Evolutionary conservation across 441 rosid species (phyloP), one percentile per base, ranked within the genome.

Genomic region (Hura crepitans): DNA sequence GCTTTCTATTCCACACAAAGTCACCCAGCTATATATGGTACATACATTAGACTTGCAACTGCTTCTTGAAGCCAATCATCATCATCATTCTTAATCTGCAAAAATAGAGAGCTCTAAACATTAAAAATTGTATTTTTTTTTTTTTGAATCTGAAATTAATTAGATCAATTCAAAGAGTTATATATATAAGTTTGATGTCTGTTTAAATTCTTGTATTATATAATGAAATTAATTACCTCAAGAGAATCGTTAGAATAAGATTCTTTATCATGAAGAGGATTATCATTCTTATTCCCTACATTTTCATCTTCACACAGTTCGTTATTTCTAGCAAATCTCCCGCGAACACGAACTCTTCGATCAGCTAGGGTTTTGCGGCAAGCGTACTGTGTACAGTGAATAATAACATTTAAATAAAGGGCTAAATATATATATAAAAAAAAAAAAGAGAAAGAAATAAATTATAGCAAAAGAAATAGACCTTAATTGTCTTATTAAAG

Each of bases 291-390:
- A 73, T 68, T 84, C 49, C 70, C 68, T 47, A 65, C 71, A 62
- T 62, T 81, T 72, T 86, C 93, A 54, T 86, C 90, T 55, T 87
- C 95, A 69, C 84, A 72, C 3, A 74, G 65, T 69, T 87, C 93
- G 67, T 43, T 86, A 79, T 94, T 94, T 81, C 92, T 82, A 0
- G 96, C 98, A 77, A 94, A 94, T 78, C 98, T 81, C 30, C 98
- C 97, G 0, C 96, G 88, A 15, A 94, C 86, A 62, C 98, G 86
- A 69, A 91, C 91, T 69, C 98, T 84, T 55, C 97, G 74, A 74
- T 94, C 97, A n/a, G 98, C 97, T 65, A 94, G 85, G 82, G 96
- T 87, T 85, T 93, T 91, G 15, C 96, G 96, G 70, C 98, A 93
- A 17, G 92, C 96, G 72, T 93, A 93, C 97, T 93, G 86, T 76